Base-by-base conservation (phyloP, 2,329 filamentous ascomycete species). In the Laburnicola sp. region DNA sequence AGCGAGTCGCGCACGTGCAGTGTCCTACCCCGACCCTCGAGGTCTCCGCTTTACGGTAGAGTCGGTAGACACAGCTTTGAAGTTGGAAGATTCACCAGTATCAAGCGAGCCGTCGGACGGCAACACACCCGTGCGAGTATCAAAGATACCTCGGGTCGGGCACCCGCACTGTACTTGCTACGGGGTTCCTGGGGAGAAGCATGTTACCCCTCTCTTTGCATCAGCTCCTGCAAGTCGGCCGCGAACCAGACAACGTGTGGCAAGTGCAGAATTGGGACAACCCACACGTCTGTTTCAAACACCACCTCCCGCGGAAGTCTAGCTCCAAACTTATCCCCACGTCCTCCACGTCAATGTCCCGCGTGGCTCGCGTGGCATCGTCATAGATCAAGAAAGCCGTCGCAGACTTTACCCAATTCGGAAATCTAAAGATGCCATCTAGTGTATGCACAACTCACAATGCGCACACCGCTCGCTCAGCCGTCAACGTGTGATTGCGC, bases 191-290 rank as follows among this genome's bases (percentile, higher is more conserved):
- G n/a, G n/a, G n/a, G n/a, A n/a, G n/a, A n/a, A n/a, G 32, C 25
- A 36, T 3, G 31, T 32, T 30, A 37, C 32, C 40, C 41, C 34
- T 39, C 40, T 28, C 23, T 34, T n/a, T n/a, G n/a, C n/a, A n/a
- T 11, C 25, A 36, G 32, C 44, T 4, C 11, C 31, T 46, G 48
- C 48, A 40, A 42, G 48, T 21, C 35, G 22, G 21, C 34, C 6
- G 35, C 37, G 30, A 39, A 26, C 51, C 42, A 54, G 52, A 56
- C 32, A 16, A 38, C 16, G 16, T 40, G 47, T 56, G 54, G 54
- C 54, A 53, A 50, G 11, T 21, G 6, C 38, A 27, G 16, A 27
- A 27, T 22, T 26, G 46, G 30, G 28, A 36, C 23, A 31, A 22
- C n/a, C n/a, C 9, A 43, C 28, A 40, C 16, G 32, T 6, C 27